Base-by-base conservation (phyloP, 108 stramenopile species). In the Pseudonitzschia multistriata region DNA sequence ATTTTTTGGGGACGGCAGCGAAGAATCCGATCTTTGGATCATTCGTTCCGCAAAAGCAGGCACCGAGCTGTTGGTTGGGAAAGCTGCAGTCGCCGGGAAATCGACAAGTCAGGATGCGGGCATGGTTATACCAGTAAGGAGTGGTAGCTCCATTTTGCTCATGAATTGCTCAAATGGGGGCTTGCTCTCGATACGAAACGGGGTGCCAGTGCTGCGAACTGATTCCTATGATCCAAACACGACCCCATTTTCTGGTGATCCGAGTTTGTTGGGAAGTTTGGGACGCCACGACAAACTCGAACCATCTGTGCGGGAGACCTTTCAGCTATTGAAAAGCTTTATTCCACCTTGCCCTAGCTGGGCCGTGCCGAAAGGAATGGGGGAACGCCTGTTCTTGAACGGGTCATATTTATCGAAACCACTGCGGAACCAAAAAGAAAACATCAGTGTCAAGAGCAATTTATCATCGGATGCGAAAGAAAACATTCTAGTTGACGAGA, bases 271-370 rank as follows among this genome's bases (percentile, higher is more conserved):
- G 61, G 87, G 82, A 34, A 77, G 67, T 39, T 47, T 87, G 17
- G 86, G 81, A 15, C 24, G 72, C 28, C 86, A 87, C 50, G 67
- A 84, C 54, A 61, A 76, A 48, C 72, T 85, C 34, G 59, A 60
- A 14, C 88, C 88, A 25, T 70, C 79, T n/a, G 63, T 73, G 19
- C 52, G 40, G n/a, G 85, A 88, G 22, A 79, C 81, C 24, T 91
- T 91, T 79, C 85, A 82, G 49, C 62, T 91, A 8, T 40, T 86
- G 48, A 22, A 53, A 1, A 66, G 78, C 1, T 62, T 77, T 50
- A 68, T 71, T 29, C 90, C 90, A 1, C 77, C 74, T n/a, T 83
- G 80, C 54, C 87, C 90, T 6, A 62, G 74, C n/a, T 91, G 90
- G 90, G 22, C 22, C 2, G 53, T 64, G n/a, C 52, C 64, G 5